Base-by-base conservation (phyloP, 2,329 filamentous ascomycete genomes). In the Exophiala sp. region DNA sequence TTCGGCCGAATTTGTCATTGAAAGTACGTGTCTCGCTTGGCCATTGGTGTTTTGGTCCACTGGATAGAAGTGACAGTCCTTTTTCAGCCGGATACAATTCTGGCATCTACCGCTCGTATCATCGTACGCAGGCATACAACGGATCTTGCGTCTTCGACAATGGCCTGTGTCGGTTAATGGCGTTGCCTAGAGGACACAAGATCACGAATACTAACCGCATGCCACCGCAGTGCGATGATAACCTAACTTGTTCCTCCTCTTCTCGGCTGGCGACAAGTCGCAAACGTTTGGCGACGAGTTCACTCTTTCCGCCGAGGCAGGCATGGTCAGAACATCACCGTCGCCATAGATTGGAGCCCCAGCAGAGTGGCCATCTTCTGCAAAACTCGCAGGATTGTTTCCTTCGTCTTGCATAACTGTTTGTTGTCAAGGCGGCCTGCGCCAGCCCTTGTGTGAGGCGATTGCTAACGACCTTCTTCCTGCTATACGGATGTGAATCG, bases 151-250 rank as follows among this genome's bases (percentile, higher is more conserved):
- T 65, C 87, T 80, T 63, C 91, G 86, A 66, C 91, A 97, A 66
- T 96, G 88, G 48, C 85, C 91, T 96, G 64, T 49, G 62, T 53
- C 16, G 38, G 40, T 51, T 39, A 53, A 50, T 48, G 46, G 57
- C 48, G 34, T 57, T 21, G 35, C 14, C 3, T 19, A 21, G 21
- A 34, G 16, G 16, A 24, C 10, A 30, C 16, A 10, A 41, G 23
- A 27, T 27, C 11, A 38, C 29, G 48, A 53, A 35, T 50, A 82
- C 90, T 80, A 79, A 97, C 91, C 86, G 73, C 91, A 97, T 60
- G 91, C 93, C 61, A 96, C 88, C 38, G 90, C 94, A 29, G 89
- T 95, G 64, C 91, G 82, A 72, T 96, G 91, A 66, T 97, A 97
- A 32, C 91, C 91, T 54, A 97, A 77, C 70, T 95, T 96, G 68